Evolutionary conservation across 192 early-diverging fungal genomes (phyloP), one percentile per base, ranked within the genome.

Genomic region (Backusella morwellensis): DNA sequence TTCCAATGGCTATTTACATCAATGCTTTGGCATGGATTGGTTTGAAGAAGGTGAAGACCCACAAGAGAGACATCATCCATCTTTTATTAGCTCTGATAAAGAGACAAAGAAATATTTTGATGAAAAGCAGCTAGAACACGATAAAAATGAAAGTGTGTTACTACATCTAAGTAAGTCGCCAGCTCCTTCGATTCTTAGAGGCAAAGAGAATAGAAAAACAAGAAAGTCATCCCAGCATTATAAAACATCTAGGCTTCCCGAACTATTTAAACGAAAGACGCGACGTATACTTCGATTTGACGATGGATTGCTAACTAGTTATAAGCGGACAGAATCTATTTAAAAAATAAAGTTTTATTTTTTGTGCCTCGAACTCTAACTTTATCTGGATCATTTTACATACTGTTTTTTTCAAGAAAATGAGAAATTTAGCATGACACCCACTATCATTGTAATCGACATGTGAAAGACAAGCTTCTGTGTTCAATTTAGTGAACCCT

Each of bases 11-110:
- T 78, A 78, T 75, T 81, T 82, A 76, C 79, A 59, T 47, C 54
- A 47, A 29, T 32, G 14, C 1, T 82, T 76, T 50, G 80, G 81
- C 35, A 83, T 80, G 77, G 81, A 87, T 67, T 90, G 80, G 89
- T 72, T 82, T 40, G 87, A 87, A 56, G 87, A 90, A 63, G 56
- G 56, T 29, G 56, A 56, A 23, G 19, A 63, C 29, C 56, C 11
- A 26, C 11, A 63, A 50, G 19, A 50, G 17, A 50, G 7, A 50
- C 19, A 19, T 7, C 4, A 6, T 50, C 1, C 47, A 29, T 63
- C 56, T 29, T 29, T 63, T 11, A 9, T n/a, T 4, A 29, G 4
- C 23, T 29, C 23, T 3, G 8, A 29, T 29, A 4, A 23, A 63
- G 23, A 63, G 4, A 11, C 4, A 29, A 63, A 29, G 12, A 23